A percentile compares a stretch with the other conserved stretches of the same genome.
Evolutionary conservation across 2,329 filamentous ascomycete genomes (phyloP).

Genomic region (Neopestalotiopsis sp.): DNA sequence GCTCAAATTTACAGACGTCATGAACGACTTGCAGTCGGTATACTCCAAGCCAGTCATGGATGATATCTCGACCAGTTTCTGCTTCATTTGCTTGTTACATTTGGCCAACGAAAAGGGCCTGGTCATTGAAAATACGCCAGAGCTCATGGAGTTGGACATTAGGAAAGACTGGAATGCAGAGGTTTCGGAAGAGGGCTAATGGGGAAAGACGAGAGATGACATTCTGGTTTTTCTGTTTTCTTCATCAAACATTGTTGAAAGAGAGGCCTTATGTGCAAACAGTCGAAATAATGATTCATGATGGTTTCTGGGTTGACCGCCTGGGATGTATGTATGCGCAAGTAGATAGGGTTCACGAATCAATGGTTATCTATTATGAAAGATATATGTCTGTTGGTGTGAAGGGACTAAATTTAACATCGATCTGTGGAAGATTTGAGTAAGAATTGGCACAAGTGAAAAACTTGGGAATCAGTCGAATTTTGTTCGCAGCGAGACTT

Average conservation of each 20-base stretch:
- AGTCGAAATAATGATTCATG: background rate
- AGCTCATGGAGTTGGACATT: slow-evolving; percentile 64
- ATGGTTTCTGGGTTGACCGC: background rate
- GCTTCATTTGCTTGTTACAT: slow-evolving; percentile 93
- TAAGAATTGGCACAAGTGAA: too few species aligned
- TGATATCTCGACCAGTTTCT: slow-evolving; percentile 91
- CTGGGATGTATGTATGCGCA: too few species aligned
- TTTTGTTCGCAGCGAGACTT: background rate
- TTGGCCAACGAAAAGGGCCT: slow-evolving; percentile 92
- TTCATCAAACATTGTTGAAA: background rate
- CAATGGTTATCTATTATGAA: too few species aligned
- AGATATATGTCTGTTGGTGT: too few species aligned
- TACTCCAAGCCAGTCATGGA: slow-evolving; percentile 87
- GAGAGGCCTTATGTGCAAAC: background rate
- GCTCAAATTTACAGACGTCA: slow-evolving; percentile 88
- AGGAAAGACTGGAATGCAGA: slow-evolving; percentile 67
- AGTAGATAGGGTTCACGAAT: too few species aligned
- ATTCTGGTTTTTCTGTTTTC: background rate
- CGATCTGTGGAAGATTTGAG: too few species aligned
- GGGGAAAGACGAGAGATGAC: background rate
- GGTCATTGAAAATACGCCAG: slow-evolving; percentile 69
- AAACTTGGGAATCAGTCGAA: too few species aligned
- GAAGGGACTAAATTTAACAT: too few species aligned
- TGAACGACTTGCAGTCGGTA: slow-evolving; percentile 85
- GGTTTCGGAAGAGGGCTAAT: slow-evolving; percentile 42